Conservation (phyloP, 768 basidiomycete genomes). For the Mrakia gelida region DNA sequence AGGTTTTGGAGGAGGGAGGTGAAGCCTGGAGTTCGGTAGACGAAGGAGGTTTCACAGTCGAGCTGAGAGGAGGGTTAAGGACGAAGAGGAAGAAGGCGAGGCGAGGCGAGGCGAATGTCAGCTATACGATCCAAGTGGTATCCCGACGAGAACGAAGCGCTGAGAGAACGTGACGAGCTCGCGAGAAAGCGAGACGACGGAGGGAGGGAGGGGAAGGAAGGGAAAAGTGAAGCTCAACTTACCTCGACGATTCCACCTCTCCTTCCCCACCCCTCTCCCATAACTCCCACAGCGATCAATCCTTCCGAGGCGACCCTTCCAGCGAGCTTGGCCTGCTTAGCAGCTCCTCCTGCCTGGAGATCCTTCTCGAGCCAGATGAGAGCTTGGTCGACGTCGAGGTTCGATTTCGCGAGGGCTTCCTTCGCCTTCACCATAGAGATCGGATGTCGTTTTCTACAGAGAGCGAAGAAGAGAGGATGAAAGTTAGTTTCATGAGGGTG, state of each 20-base stretch:
- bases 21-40: constrained; percentile 29
- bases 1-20: constrained; percentile 26
- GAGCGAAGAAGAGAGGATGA: not conserved
- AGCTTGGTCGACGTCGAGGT: constrained; percentile 69
- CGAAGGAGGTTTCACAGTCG: constrained; percentile 47
- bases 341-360: constrained; percentile 62
- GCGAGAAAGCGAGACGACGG: not conserved
- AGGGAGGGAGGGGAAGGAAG: constrained; percentile 69
- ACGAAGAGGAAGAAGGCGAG: constrained; percentile 36
- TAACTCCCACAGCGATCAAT: constrained; percentile 67
- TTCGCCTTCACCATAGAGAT: constrained; percentile 82
- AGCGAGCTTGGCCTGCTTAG: constrained; percentile 77
- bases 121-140: not conserved
- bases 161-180: no score
- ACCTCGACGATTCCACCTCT: constrained; percentile 46
- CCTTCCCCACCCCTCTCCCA: constrained; percentile 59
- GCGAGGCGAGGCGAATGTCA: constrained; percentile 64
- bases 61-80: constrained; percentile 44
- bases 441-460: constrained; percentile 54
- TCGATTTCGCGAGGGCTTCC: constrained; percentile 70
- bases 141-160: not conserved
- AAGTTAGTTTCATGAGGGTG: no score
- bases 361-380: constrained; percentile 77
- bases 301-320: constrained; percentile 73
- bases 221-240: constrained; percentile 61